These are phyloP conservation scores for Trypanosoma vivax DNA, from an alignment of 208 protist genomes.

Conservation along the genomic window DNA sequence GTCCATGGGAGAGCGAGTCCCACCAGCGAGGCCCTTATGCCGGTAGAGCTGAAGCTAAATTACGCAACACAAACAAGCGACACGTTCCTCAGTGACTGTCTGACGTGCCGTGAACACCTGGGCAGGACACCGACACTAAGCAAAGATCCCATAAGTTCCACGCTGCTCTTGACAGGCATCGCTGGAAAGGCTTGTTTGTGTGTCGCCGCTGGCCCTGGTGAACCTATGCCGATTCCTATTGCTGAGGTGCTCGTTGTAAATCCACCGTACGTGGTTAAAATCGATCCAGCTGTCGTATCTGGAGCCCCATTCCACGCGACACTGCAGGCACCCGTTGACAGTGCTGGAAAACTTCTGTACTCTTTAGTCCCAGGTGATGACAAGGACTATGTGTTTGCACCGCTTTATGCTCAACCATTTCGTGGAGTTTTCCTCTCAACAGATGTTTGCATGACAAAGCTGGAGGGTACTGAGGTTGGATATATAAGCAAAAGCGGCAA, in stretches of 20 bases:
- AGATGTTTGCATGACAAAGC: slow-evolving; percentile 19
- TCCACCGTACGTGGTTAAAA: slow-evolving; percentile 24
- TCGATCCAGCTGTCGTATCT: slow-evolving; percentile 35
- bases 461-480: slow-evolving; percentile 13
- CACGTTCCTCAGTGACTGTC: slow-evolving; percentile 36
- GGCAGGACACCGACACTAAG: slow-evolving; percentile 12
- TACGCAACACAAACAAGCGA: slow-evolving; percentile 31
- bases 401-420: slow-evolving; percentile 24
- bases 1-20: slow-evolving; percentile 31
- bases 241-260: slow-evolving; percentile 44
- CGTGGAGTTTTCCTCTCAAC: slow-evolving; percentile 45
- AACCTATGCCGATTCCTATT: slow-evolving; percentile 11
- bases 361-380: slow-evolving; percentile 46
- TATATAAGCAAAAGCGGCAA: slow-evolving; percentile 12
- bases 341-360: slow-evolving; percentile 30
- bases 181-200: slow-evolving; percentile 46
- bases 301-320: slow-evolving; percentile 34
- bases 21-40: slow-evolving; percentile 9
- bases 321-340: slow-evolving; percentile 16
- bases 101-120: slow-evolving; percentile 21
- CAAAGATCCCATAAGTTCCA: slow-evolving; percentile 3
- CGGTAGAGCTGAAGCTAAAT: slow-evolving; percentile 28
- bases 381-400: slow-evolving; percentile 20
- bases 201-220: slow-evolving; percentile 18
- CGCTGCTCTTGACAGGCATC: slow-evolving; percentile 13